Percentiles rank a stretch among this genome's conserved stretches.
Conservation (phyloP, 2,329 filamentous ascomycete genomes). For the Pseudofabraea citricarpa region DNA sequence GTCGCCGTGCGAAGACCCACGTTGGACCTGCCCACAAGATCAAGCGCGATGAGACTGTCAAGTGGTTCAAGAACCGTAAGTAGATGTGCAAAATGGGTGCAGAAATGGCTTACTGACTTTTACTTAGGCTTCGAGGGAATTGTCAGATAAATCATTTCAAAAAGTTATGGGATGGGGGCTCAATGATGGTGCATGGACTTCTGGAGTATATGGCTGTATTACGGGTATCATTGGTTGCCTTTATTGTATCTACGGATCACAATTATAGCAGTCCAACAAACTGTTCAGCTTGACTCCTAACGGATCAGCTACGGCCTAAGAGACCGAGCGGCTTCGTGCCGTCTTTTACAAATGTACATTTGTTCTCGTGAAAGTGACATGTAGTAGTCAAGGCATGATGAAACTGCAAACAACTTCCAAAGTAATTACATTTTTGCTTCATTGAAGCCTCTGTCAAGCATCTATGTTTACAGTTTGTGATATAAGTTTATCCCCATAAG, state of each 20-base stretch:
- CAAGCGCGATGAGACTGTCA: slow-evolving; percentile 91
- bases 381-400: too few relatives aligned
- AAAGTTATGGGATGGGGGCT: slow-evolving; percentile 2
- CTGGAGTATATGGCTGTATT: slow-evolving; percentile 21
- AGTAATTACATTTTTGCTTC: too few relatives aligned
- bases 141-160: slow-evolving; percentile 70
- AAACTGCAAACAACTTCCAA: too few relatives aligned
- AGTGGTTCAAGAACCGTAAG: slow-evolving; percentile 79
- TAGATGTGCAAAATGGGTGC: slow-evolving; percentile 2
- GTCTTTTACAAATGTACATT: too few relatives aligned
- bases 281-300: slow-evolving; percentile 43
- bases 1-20: slow-evolving; percentile 80
- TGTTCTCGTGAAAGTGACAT: too few relatives aligned
- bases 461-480: too few relatives aligned
- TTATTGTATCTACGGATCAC: slow-evolving; percentile 25
- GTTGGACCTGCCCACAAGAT: slow-evolving; percentile 90
- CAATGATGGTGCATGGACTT: slow-evolving; percentile 16
- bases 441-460: too few relatives aligned
- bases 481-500: too few relatives aligned
- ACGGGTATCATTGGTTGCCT: slow-evolving; percentile 22
- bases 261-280: slow-evolving; percentile 39
- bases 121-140: slow-evolving; percentile 89
- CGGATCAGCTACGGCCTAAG: slow-evolving; percentile 65
- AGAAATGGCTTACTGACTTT: slow-evolving; percentile 39
- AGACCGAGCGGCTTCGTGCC: slow-evolving; percentile 66